phyloP scores from a whole-genome alignment of 257 asterid genomes.

The Capsicum baccatum region DNA sequence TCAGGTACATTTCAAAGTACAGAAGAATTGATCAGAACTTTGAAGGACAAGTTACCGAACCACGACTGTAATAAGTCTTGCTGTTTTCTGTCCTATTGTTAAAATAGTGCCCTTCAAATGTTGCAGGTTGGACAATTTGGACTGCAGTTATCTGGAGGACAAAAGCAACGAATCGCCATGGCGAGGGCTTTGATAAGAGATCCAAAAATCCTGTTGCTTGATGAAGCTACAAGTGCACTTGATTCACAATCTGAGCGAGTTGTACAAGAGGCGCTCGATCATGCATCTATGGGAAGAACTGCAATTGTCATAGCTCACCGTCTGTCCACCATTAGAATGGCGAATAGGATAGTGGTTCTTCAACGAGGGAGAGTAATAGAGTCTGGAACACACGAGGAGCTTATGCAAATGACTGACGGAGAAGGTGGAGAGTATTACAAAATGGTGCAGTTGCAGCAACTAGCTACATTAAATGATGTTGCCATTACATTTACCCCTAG shows the following conservation, averaged over 20 bases:
- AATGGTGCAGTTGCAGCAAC: constrained; percentile 69
- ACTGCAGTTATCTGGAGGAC: constrained; percentile 82
- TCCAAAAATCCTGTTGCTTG: constrained; percentile 74
- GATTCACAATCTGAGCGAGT: constrained; percentile 71
- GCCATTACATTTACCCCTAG: constrained; percentile 22
- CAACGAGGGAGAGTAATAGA: constrained; percentile 64
- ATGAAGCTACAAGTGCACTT: constrained; percentile 85
- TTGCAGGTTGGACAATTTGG: constrained; percentile 84
- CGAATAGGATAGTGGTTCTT: constrained; percentile 59
- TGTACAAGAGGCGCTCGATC: constrained; percentile 74
- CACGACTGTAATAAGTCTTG: not conserved
- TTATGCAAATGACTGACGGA: constrained; percentile 51
- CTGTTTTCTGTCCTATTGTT: not conserved
- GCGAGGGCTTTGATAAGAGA: constrained; percentile 79
- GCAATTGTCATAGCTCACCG: constrained; percentile 77
- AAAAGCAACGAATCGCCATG: constrained; percentile 84
- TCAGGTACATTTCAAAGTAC: constrained; percentile 50
- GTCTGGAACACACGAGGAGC: constrained; percentile 72
- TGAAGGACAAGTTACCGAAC: not conserved
- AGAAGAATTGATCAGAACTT: not conserved
- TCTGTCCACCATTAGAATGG: constrained; percentile 68
- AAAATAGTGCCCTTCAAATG: constrained; percentile 20
- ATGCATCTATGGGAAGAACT: constrained; percentile 76
- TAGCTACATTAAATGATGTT: constrained; percentile 40
- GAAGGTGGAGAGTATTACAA: constrained; percentile 62